Conservation (phyloP, 805 yeast genomes). For the Saccharomycopsis babjevae region DNA sequence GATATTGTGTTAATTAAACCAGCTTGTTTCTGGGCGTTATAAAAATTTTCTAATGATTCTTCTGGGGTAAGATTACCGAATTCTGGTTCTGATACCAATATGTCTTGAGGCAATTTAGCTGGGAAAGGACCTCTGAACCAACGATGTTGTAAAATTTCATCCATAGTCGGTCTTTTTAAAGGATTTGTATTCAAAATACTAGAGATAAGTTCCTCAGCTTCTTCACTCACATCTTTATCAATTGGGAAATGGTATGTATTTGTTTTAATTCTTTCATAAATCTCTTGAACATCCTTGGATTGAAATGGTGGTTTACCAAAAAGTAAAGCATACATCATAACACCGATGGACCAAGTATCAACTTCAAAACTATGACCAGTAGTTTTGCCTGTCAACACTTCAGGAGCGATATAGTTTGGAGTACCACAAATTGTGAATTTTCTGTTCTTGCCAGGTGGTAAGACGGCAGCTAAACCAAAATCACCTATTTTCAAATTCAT, state of each 20-base stretch:
- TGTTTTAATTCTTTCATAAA: conserved; percentile 82
- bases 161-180: conserved; percentile 65
- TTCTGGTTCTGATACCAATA: conserved; percentile 55
- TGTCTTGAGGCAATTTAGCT: conserved; percentile 46
- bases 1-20: conserved; percentile 37
- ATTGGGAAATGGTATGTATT: conserved; percentile 74
- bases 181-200: conserved; percentile 76
- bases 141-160: conserved; percentile 67
- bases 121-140: conserved; percentile 91
- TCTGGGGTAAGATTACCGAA: conserved; percentile 43
- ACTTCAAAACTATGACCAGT: conserved; percentile 91
- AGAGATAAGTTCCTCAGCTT: conserved; percentile 62
- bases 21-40: conserved; percentile 50
- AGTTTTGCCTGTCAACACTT: conserved; percentile 79
- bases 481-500: conserved; percentile 97
- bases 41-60: conserved; percentile 59
- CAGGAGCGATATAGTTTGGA: conserved; percentile 98
- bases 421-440: conserved; percentile 97
- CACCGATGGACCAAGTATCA: conserved; percentile 96
- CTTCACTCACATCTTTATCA: conserved; percentile 51
- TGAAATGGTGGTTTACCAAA: conserved; percentile 97
- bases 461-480: conserved; percentile 95
- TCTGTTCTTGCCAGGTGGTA: conserved; percentile 59
- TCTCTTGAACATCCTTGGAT: conserved; percentile 84
- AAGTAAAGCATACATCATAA: conserved; percentile 87